These are phyloP conservation scores for Lepidium didymum DNA, from an alignment of 345 rosid species.

Conservation along the genomic window DNA sequence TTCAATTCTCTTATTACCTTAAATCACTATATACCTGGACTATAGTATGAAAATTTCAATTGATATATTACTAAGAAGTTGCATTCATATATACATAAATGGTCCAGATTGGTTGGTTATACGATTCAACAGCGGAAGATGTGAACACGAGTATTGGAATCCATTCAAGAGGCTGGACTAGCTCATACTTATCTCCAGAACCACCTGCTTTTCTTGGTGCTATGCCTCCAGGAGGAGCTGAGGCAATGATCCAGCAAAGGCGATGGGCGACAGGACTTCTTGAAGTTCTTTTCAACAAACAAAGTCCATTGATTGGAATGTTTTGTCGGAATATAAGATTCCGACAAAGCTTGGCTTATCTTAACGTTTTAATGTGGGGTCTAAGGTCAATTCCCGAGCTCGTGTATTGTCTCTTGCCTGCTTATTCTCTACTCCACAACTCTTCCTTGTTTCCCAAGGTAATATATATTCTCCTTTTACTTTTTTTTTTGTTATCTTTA, in stretches of 20 bases:
- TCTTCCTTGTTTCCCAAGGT: conserved; percentile 55
- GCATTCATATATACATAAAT: not conserved
- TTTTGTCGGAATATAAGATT: conserved; percentile 33
- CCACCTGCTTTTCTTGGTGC: conserved; percentile 60
- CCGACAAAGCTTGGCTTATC: conserved; percentile 43
- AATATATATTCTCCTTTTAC: too few species aligned
- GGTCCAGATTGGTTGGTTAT: conserved; percentile 51
- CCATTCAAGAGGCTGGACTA: conserved; percentile 53
- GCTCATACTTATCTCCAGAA: conserved; percentile 17
- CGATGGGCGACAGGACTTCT: conserved; percentile 63
- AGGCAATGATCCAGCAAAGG: conserved; percentile 41
- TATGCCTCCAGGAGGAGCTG: conserved; percentile 35
- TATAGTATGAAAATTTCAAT: too few species aligned
- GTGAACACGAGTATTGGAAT: conserved; percentile 41
- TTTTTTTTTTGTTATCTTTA: too few species aligned
- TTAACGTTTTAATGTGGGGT: conserved; percentile 27
- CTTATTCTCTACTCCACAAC: conserved; percentile 52
- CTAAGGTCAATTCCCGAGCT: conserved; percentile 52
- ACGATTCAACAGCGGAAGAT: conserved; percentile 60
- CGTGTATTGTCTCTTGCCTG: conserved; percentile 45
- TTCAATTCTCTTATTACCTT: not conserved
- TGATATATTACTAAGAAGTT: not conserved
- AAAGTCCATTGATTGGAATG: conserved; percentile 32
- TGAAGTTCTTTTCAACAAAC: conserved; percentile 38
- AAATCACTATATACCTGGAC: not conserved